A percentile compares a stretch with the other conserved stretches of the same genome.
These are phyloP conservation scores for Arachnomyces sp. DNA, from an alignment of 2,329 filamentous ascomycete species.

Conservation along the genomic window DNA sequence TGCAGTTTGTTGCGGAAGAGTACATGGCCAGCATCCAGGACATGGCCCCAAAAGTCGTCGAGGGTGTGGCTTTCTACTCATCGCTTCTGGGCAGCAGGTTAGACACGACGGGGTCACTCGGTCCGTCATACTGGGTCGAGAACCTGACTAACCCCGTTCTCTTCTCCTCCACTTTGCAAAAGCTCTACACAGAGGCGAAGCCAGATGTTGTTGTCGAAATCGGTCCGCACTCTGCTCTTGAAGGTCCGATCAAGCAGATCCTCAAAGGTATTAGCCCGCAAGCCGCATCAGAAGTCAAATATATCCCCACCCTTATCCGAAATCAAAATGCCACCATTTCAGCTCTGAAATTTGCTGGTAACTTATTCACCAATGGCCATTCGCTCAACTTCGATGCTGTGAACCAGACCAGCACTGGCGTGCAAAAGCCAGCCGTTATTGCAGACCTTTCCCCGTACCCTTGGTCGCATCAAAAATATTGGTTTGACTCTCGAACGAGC, in stretches of 20 bases:
- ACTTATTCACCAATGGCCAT: slow-evolving; percentile 7
- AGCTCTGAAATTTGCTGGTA: slow-evolving; percentile 2
- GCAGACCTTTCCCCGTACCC: slow-evolving; percentile 11
- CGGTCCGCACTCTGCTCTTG: slow-evolving; percentile 14
- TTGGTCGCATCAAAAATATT: slow-evolving; percentile 12
- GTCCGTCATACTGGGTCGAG: slow-evolving; percentile 1
- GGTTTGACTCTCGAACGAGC: slow-evolving; percentile 9
- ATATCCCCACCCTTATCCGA: slow-evolving; percentile 3
- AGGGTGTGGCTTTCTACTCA: slow-evolving; percentile 1
- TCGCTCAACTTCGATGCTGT: slow-evolving; percentile 5
- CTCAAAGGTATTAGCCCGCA: neutral
- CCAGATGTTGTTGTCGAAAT: slow-evolving; percentile 11
- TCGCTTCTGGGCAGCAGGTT: neutral
- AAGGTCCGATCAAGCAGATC: slow-evolving; percentile 13
- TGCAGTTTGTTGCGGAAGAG: slow-evolving; percentile 11
- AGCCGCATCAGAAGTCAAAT: neutral
- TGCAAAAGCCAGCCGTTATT: neutral
- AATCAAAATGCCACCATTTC: slow-evolving; percentile 4
- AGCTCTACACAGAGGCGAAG: neutral
- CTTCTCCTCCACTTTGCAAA: slow-evolving; percentile 1
- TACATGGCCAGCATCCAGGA: slow-evolving; percentile 6
- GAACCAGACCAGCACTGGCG: neutral
- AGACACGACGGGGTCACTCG: neutral
- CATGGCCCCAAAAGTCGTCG: neutral
- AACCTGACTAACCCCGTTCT: slow-evolving; percentile 8